A percentile compares a stretch with the other conserved stretches of the same genome.
Conservation (phyloP, 2,329 filamentous ascomycete species). For the Madurella fahalii region DNA sequence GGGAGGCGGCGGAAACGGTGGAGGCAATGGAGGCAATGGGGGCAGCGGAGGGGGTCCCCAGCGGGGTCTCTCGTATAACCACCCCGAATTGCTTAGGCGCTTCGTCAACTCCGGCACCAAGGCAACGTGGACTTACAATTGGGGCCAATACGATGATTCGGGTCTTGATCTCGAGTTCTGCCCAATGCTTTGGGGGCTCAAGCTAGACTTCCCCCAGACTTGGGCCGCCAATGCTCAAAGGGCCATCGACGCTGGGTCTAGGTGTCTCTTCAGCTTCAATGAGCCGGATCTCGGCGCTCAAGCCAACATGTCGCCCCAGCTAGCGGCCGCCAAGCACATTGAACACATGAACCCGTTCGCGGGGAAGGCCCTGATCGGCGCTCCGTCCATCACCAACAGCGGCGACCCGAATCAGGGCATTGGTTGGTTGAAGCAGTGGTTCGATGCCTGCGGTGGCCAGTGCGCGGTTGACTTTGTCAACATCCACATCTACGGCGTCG, state of each 20-base stretch:
- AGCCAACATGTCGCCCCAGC: constrained; percentile 51
- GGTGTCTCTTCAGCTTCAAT: constrained; percentile 64
- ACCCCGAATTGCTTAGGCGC: constrained; percentile 46
- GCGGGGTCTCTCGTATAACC: constrained; percentile 68
- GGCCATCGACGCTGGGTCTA: constrained; percentile 52
- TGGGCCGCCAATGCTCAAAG: constrained; percentile 50
- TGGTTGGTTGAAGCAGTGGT: constrained; percentile 50
- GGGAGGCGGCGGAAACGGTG: too few species aligned
- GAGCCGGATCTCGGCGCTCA: constrained; percentile 63
- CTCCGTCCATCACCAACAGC: constrained; percentile 62
- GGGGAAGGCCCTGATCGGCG: constrained; percentile 50
- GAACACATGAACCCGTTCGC: constrained; percentile 52
- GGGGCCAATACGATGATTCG: constrained; percentile 47
- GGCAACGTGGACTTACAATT: constrained; percentile 66
- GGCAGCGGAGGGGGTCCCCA: constrained; percentile 35
- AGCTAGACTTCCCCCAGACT: constrained; percentile 37
- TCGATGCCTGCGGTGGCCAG: constrained; percentile 45
- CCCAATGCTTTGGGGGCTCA: constrained; percentile 62
- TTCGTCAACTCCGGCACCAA: constrained; percentile 43
- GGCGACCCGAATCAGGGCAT: constrained; percentile 46
- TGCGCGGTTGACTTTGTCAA: constrained; percentile 59
- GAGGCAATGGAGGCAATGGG: constrained; percentile 13
- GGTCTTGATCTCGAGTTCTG: constrained; percentile 53
- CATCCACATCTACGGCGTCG: constrained; percentile 59
- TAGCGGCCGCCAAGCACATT: constrained; percentile 51